phyloP scores from a whole-genome alignment of 2,329 filamentous ascomycete genomes.

The Xylaria multiplex region DNA sequence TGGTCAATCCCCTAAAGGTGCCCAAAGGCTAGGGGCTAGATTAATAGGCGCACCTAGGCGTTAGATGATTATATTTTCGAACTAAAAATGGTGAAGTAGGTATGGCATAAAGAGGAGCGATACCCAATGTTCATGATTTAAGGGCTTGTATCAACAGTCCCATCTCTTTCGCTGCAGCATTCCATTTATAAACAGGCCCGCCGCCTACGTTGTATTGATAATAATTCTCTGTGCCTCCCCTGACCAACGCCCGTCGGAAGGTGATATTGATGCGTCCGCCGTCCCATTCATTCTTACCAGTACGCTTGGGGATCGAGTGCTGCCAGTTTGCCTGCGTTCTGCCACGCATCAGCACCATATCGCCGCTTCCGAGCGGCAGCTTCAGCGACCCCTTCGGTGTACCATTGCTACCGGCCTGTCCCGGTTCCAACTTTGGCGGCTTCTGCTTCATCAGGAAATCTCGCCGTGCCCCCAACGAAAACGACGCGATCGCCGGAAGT shows the following conservation, averaged over 20 bases:
- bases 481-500: constrained; percentile 77
- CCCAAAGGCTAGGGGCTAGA: background rate
- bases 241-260: constrained; percentile 76
- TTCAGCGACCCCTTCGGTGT: constrained; percentile 54
- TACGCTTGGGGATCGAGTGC: constrained; percentile 80
- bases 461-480: constrained; percentile 75
- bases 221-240: constrained; percentile 81
- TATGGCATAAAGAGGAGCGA: constrained; percentile 29
- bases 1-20: constrained; percentile 7
- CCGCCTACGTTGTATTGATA: constrained; percentile 84
- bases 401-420: constrained; percentile 45
- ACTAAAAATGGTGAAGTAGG: background rate
- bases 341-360: constrained; percentile 83
- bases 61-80: constrained; percentile 19
- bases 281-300: constrained; percentile 69
- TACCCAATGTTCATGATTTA: constrained; percentile 36
- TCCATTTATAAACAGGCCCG: constrained; percentile 76
- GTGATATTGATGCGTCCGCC: constrained; percentile 80
- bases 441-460: constrained; percentile 87
- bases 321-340: constrained; percentile 80
- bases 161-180: constrained; percentile 64
- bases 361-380: constrained; percentile 69
- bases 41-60: constrained; percentile 7
- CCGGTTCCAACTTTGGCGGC: constrained; percentile 52
- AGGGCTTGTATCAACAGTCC: constrained; percentile 47